phyloP scores from a whole-genome alignment of 225 moss, liverwort and hornwort species.

The Sphagnum tenellum region DNA sequence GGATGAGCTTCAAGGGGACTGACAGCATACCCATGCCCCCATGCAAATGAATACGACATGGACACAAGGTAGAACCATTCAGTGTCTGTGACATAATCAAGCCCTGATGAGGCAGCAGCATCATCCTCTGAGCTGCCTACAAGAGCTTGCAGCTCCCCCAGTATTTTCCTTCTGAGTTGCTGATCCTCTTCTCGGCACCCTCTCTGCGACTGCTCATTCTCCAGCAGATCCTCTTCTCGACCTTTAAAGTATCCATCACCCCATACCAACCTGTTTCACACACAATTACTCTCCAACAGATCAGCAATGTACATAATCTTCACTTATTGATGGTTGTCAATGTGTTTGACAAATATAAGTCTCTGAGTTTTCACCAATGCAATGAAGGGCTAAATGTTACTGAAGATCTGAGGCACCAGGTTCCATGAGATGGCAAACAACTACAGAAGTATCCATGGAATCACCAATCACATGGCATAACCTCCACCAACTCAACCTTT shows the following conservation, averaged over 20 bases:
- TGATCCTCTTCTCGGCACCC: slow-evolving; percentile 51
- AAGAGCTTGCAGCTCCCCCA: slow-evolving; percentile 66
- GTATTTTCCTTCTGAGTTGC: slow-evolving; percentile 49
- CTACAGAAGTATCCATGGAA: no score
- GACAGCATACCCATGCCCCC: slow-evolving; percentile 55
- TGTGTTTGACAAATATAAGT: no score
- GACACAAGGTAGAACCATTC: slow-evolving; percentile 94
- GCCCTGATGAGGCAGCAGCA: slow-evolving; percentile 3
- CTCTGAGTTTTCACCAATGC: no score
- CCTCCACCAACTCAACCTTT: no score
- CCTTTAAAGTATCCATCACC: slow-evolving; percentile 87
- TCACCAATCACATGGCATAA: no score
- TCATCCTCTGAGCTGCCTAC: slow-evolving; percentile 50
- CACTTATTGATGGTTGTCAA: no score
- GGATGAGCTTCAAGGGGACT: background rate
- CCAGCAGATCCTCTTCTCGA: slow-evolving; percentile 45
- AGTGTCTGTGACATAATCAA: slow-evolving; percentile 68
- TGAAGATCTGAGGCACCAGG: no score
- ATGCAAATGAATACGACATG: slow-evolving; percentile 63
- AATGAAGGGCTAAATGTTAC: no score
- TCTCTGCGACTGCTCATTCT: slow-evolving; percentile 26
- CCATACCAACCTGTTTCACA: no score
- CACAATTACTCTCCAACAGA: no score
- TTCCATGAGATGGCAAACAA: no score
- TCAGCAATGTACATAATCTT: no score